Conservation (phyloP, 2,329 filamentous ascomycete genomes). For the Tolypocladium guangdongense region DNA sequence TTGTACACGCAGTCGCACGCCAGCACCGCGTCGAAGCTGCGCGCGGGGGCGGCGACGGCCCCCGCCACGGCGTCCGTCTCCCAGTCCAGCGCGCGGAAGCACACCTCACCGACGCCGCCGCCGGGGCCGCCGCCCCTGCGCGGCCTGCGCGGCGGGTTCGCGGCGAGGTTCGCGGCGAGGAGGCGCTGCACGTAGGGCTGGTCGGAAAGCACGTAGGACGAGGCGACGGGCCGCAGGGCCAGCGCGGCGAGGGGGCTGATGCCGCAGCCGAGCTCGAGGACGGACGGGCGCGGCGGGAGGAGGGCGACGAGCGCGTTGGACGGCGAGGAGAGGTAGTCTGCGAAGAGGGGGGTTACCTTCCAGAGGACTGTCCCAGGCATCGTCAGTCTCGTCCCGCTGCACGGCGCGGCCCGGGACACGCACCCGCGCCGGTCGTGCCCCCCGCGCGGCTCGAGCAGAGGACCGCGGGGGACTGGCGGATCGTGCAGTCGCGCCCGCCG, state of each 20-base stretch:
- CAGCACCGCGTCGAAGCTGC: constrained; percentile 60
- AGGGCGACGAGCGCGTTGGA: constrained; percentile 49
- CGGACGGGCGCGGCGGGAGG: constrained; percentile 43
- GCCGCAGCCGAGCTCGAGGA: constrained; percentile 82
- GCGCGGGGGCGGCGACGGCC: constrained; percentile 22
- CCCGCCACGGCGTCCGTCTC: constrained; percentile 50
- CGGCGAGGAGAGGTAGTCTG: constrained; percentile 61
- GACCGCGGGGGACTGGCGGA: constrained; percentile 75
- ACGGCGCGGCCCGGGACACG: constrained; percentile 2
- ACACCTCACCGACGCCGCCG: constrained; percentile 27
- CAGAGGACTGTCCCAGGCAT: constrained; percentile 55
- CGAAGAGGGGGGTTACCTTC: constrained; percentile 79
- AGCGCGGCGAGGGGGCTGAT: constrained; percentile 72
- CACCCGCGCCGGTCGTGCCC: constrained; percentile 43
- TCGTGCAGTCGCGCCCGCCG: constrained; percentile 56
- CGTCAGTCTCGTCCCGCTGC: background rate
- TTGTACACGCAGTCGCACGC: constrained; percentile 97
- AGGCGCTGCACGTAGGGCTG: constrained; percentile 74
- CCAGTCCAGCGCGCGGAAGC: constrained; percentile 68
- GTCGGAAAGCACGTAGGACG: constrained; percentile 70
- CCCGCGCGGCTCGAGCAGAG: constrained; percentile 64
- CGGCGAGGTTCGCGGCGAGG: constrained; percentile 63
- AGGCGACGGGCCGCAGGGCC: constrained; percentile 49
- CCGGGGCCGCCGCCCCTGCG: constrained; percentile 1
- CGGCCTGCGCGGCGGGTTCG: constrained; percentile 32